These are phyloP conservation scores for Cystobasidiaceae sp. DNA, from an alignment of 1,284 basidiomycete species.

Conservation along the genomic window DNA sequence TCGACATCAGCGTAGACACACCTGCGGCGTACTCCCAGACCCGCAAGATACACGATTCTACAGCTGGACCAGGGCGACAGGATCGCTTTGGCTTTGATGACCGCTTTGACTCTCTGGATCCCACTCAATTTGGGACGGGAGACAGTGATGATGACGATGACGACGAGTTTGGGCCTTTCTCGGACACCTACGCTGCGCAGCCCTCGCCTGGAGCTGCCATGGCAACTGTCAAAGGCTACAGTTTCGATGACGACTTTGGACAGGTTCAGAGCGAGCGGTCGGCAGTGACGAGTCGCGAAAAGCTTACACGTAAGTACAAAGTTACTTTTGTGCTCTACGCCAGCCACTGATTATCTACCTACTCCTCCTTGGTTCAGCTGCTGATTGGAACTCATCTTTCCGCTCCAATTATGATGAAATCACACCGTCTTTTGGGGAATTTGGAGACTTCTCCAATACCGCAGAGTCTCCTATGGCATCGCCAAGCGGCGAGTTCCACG, in stretches of 20 bases:
- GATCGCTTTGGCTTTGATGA: slow-evolving; percentile 42
- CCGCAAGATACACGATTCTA: slow-evolving; percentile 16
- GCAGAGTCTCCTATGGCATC: slow-evolving; percentile 3
- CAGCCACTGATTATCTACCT: neutral
- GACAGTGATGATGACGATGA: slow-evolving; percentile 26
- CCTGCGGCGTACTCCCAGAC: neutral
- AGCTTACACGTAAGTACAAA: slow-evolving; percentile 26
- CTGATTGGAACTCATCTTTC: slow-evolving; percentile 30
- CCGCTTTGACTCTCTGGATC: slow-evolving; percentile 41
- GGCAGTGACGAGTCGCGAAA: neutral
- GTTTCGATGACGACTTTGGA: slow-evolving; percentile 25
- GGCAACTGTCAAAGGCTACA: neutral
- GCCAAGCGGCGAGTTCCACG: slow-evolving; percentile 5
- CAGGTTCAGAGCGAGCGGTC: neutral
- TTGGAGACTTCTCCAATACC: slow-evolving; percentile 20
- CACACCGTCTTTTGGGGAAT: slow-evolving; percentile 13
- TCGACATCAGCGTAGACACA: slow-evolving; percentile 13
- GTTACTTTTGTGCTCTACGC: no score
- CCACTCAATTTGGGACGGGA: neutral
- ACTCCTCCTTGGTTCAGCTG: neutral
- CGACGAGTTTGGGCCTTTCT: slow-evolving; percentile 46
- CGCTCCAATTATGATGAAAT: slow-evolving; percentile 1
- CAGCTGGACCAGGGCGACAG: slow-evolving; percentile 5
- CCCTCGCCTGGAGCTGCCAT: neutral
- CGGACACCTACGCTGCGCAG: slow-evolving; percentile 29